Conservation (phyloP, 805 yeast genomes). For the Cyberlindnera maclurae region DNA sequence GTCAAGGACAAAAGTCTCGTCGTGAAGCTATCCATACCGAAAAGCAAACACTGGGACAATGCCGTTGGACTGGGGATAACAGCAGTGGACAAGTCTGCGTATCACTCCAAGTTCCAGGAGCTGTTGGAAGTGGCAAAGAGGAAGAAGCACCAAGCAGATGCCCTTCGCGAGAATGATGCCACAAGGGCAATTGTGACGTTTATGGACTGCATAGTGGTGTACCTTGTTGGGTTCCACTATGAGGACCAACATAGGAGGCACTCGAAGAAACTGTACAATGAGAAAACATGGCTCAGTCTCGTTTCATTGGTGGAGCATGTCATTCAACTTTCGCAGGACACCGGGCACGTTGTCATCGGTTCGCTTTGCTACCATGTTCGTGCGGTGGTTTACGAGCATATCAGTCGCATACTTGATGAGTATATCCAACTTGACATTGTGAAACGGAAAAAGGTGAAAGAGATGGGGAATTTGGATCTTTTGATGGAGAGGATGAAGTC, state of each 20-base stretch:
- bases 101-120: constrained; percentile 1
- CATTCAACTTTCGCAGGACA: constrained; percentile 2
- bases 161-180: background rate
- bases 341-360: constrained; percentile 4
- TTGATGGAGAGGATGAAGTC: constrained; percentile 4
- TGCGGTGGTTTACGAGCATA: constrained; percentile 13
- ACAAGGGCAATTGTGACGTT: constrained; percentile 8
- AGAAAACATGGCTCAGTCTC: constrained; percentile 16
- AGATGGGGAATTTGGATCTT: constrained; percentile 3
- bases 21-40: background rate
- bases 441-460: constrained; percentile 2
- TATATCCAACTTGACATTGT: constrained; percentile 6
- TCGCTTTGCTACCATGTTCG: constrained; percentile 15
- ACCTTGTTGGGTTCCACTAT: constrained; percentile 16
- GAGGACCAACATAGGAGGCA: constrained; percentile 16
- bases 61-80: background rate
- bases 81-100: background rate
- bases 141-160: constrained; percentile 18
- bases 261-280: constrained; percentile 7
- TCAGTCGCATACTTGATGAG: constrained; percentile 8
- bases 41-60: background rate
- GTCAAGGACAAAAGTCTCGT: background rate
- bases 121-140: constrained; percentile 7
- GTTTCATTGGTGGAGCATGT: constrained; percentile 11
- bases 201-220: constrained; percentile 17